These are phyloP conservation scores for Suhomyces vadensis DNA, from an alignment of 805 yeast species.

Conservation along the genomic window DNA sequence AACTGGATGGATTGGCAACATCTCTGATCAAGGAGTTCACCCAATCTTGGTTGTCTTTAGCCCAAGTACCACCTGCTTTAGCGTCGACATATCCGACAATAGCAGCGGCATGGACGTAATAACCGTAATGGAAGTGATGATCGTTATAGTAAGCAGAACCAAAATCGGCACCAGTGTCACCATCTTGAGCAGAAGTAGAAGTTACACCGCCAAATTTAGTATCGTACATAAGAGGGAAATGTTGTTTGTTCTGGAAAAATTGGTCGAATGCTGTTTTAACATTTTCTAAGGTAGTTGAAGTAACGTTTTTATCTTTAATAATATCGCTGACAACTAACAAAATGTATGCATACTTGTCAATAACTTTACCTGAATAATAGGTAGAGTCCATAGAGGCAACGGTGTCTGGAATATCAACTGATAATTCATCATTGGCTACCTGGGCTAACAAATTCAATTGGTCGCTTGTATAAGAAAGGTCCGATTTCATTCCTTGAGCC, in stretches of 20 bases:
- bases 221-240: conserved; percentile 55
- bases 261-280: conserved; percentile 46
- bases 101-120: conserved; percentile 81
- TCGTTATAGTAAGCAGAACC: conserved; percentile 82
- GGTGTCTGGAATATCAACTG: conserved; percentile 46
- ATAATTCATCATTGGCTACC: conserved; percentile 48
- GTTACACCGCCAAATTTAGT: conserved; percentile 57
- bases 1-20: conserved; percentile 23
- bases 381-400: conserved; percentile 42
- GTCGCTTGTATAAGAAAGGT: conserved; percentile 41
- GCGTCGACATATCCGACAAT: conserved; percentile 66
- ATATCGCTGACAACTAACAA: conserved; percentile 52
- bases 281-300: conserved; percentile 33
- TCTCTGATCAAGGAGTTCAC: conserved; percentile 26
- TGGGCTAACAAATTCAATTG: conserved; percentile 46
- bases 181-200: conserved; percentile 48
- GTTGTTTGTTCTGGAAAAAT: conserved; percentile 44
- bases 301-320: conserved; percentile 41
- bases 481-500: conserved; percentile 32
- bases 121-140: conserved; percentile 88
- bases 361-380: conserved; percentile 53
- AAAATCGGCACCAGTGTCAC: conserved; percentile 53
- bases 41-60: conserved; percentile 28
- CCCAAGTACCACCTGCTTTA: conserved; percentile 56
- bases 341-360: conserved; percentile 60